Base-by-base conservation (phyloP, 176 grass and related monocot species). In the Oryza meridionalis region DNA sequence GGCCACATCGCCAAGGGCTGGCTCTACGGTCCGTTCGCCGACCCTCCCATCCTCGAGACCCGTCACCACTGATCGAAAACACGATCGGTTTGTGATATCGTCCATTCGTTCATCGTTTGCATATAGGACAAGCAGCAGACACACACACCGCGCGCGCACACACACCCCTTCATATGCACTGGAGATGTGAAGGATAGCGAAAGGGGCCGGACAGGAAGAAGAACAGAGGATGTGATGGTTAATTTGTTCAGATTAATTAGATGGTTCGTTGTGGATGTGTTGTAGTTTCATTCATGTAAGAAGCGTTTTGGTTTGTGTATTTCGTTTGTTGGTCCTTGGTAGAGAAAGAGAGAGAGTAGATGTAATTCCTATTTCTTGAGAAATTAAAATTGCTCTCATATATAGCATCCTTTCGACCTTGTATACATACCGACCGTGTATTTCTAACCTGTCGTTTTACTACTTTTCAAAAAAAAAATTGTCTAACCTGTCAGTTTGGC, bases 1-100 rank as follows among this genome's bases (percentile, higher is more conserved):
- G 91, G 90, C 63, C 87, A 94, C 84, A 94, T 94, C 83, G 90
- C 92, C 84, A 83, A 72, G 84, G 92, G 92, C 3, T 94, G 92
- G 92, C 81, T 94, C 69, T 92, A 94, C 35, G 92, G 92, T 11
- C 92, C 92, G 11, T 94, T 82, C 67, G 92, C 87, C 33, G 86
- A 94, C 63, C 92, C 92, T 27, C 84, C 92, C 59, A 92, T 94
- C 79, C 32, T 90, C 44, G 72, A 19, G 5, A 4, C 12, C 32
- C 33, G 67, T 9, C 37, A 64, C 2, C n/a, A 3, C 26, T 55
- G 13, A 49, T 22, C 79, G 67, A 64, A 35, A 35, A 37, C 6
- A 37, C 0, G 33, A 35, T 35, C 33, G 33, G 33, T 35, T 53
- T 15, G 4, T 35, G 33, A 35, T 29, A 29, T 29, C 27, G 27